Evolutionary conservation across 2,329 filamentous ascomycete genomes (phyloP), one percentile per base, ranked within the genome.

Genomic region (Alternaria ethzedia): DNA sequence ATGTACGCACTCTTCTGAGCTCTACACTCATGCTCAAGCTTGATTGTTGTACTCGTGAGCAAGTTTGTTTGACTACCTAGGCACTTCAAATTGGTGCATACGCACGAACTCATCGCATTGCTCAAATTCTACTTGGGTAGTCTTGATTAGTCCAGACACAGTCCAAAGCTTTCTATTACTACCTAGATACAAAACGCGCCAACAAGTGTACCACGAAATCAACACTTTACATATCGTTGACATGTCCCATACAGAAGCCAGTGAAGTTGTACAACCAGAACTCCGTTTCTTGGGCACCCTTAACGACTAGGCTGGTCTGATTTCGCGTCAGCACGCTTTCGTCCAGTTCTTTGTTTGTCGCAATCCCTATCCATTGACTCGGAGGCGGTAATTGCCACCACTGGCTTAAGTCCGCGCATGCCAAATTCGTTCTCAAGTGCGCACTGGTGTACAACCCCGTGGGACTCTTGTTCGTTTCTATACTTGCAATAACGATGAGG

Each of bases 401-500:
- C 36, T 41, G 36, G n/a, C 36, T 17, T 2, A 5, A 6, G 47
- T 51, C n/a, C 4, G 13, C 28, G 2, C 49, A 51, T 5, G 28
- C 28, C 17, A n/a, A 6, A 1, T 2, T 21, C 3, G 13, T n/a
- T 11, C 12, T 13, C 13, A n/a, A 25, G 3, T 25, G 2, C 20
- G 13, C 8, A 52, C 49, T 52, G 1, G 49, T 25, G 36, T 52
- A 52, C n/a, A 25, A 2, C 2, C 49, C 49, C 0, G 9, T 41
- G 9, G 20, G 20, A 9, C 5, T 13, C 11, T 25, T 52, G 2
- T 52, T 52, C 15, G 67, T 68, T 41, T 69, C 63, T 13, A 68
- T 61, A 20, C 59, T 56, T 57, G 60, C 62, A 28, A 66, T 15
- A 9, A 60, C 23, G 10, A 69, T 51, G 21, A 66, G 11, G 6